These are phyloP conservation scores for Dryas integrifolia DNA, from an alignment of 331 rosid genomes.

Conservation along the genomic window DNA sequence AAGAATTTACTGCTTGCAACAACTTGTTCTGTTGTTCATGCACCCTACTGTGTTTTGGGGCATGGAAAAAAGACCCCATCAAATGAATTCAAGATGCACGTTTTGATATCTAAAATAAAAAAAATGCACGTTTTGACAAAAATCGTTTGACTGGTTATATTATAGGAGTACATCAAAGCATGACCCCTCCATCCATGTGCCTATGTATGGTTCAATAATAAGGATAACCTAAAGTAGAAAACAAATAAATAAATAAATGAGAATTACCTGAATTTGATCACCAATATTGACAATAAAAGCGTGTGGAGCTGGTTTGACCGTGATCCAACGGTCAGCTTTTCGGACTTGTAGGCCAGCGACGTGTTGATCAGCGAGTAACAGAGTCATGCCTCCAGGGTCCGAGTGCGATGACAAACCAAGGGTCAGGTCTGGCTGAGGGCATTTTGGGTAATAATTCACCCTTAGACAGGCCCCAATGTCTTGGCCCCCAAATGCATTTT, in stretches of 20 bases:
- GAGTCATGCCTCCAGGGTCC: constrained; percentile 56
- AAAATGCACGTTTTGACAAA: constrained; percentile 7
- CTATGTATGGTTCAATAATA: constrained; percentile 15
- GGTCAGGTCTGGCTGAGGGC: constrained; percentile 53
- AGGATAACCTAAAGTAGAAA: constrained; percentile 4
- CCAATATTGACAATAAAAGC: constrained; percentile 57
- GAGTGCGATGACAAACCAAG: constrained; percentile 56
- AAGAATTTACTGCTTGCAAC: neutral
- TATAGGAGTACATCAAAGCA: neutral
- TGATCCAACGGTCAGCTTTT: constrained; percentile 39
- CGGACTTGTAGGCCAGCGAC: constrained; percentile 55
- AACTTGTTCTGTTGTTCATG: neutral
- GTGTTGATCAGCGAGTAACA: constrained; percentile 36
- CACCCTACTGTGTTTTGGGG: neutral
- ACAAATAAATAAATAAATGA: no score
- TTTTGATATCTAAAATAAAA: neutral
- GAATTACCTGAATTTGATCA: constrained; percentile 58
- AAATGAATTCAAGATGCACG: neutral
- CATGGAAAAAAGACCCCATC: neutral
- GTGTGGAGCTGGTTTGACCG: constrained; percentile 50
- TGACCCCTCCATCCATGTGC: constrained; percentile 32
- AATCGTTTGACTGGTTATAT: neutral
- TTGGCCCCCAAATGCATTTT: constrained; percentile 46
- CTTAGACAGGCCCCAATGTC: constrained; percentile 55
- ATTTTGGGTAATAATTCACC: constrained; percentile 51